Evolutionary conservation across 768 basidiomycete species (phyloP), one percentile per base, ranked within the genome.

Genomic region (Fistulinella prunicolor): DNA sequence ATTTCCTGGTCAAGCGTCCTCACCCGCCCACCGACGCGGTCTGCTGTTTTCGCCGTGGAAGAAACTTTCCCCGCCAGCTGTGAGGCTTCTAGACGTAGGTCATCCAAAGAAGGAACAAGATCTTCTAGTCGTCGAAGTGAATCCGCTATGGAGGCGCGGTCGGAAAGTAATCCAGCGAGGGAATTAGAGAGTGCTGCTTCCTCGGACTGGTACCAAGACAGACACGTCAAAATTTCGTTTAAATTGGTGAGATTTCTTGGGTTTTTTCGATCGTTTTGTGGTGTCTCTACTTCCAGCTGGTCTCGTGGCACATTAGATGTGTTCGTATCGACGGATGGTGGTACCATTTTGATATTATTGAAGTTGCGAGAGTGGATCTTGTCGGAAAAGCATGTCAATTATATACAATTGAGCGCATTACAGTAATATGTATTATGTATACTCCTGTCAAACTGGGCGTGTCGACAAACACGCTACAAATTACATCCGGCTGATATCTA

Each of bases 11-110:
- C 96, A 37, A 99, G 76, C 6, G 81, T 76, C 23, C 87, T 77
- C 20, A 99, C 96, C 41, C 86, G 85, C 26, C 91, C 88, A n/a
- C 94, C 92, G 8, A 99, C 89, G 40, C 94, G 76, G 58, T 94
- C 84, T 10, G 87, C 89, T 10, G 86, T 94, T 54, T 79, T 73
- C 1, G 85, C 89, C 1, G 87, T 92, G n/a, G 68, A 73, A 5
- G 78, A 78, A 14, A 92, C 89, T 48, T 77, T 84, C 4, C 63
- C 57, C 13, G 75, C 68, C 14, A 91, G 74, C 2, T 76, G 54
- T 3, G 61, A 65, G 1, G 88, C 80, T 40, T 91, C 85, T 4
- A 62, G 47, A 44, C 77, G 71, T 22, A 92, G 68, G n/a, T 73
- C 72, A 55, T 89, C 81, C 44, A 94, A 70, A 38, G 72, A 74